These are phyloP conservation scores for Quercus tomentella DNA, from an alignment of 331 rosid species.

Conservation along the genomic window DNA sequence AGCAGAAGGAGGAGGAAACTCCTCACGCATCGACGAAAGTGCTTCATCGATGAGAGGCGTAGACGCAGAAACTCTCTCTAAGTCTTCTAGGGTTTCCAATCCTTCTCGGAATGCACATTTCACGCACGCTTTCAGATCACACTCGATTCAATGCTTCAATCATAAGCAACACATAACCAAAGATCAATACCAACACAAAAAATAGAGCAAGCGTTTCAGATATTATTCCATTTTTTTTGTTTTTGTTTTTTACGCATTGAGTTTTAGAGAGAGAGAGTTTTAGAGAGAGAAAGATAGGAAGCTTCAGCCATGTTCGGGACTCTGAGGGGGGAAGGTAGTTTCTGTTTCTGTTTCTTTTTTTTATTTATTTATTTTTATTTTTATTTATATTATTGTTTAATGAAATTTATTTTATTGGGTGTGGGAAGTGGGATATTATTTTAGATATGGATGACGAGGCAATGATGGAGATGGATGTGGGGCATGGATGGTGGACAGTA, in stretches of 20 bases:
- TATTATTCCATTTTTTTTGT: not conserved
- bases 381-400: too few relatives aligned
- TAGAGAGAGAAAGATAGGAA: conserved; percentile 18
- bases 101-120: conserved; percentile 48
- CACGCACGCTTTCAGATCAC: conserved; percentile 27
- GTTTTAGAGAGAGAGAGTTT: conserved; percentile 30
- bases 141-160: conserved; percentile 31
- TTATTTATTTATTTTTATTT: too few relatives aligned
- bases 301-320: conserved; percentile 62
- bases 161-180: conserved; percentile 23
- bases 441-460: not conserved
- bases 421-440: too few relatives aligned
- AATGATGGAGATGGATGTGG: too few relatives aligned
- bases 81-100: conserved; percentile 19
- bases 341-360: not conserved
- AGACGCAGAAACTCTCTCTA: conserved; percentile 5
- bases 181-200: too few relatives aligned
- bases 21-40: conserved; percentile 81
- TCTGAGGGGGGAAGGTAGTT: not conserved
- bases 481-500: too few relatives aligned
- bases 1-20: conserved; percentile 81
- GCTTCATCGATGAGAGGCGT: conserved; percentile 58
- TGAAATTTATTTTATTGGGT: too few relatives aligned
- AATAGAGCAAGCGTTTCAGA: conserved; percentile 25
- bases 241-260: not conserved